Conservation (phyloP, 164 flowering plant genomes). For the Litsea cubeba region DNA sequence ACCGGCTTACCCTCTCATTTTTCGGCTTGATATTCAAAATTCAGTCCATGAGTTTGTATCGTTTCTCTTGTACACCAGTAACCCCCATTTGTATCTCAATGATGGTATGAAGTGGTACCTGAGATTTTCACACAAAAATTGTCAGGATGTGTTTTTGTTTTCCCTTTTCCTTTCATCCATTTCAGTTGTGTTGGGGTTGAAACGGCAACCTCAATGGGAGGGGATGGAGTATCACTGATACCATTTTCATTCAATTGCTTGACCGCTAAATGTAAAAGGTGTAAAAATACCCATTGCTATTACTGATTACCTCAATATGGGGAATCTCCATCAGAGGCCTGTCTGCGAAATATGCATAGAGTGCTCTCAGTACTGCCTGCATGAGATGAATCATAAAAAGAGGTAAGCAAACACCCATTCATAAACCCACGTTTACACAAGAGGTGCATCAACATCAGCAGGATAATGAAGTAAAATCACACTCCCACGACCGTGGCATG, state of each 20-base stretch:
- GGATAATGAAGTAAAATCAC: background rate
- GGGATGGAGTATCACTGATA: background rate
- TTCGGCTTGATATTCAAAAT: background rate
- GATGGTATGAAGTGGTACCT: constrained; percentile 96
- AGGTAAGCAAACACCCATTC: background rate
- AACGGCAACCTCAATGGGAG: background rate
- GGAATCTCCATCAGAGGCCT: constrained; percentile 94
- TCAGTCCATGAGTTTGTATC: constrained; percentile 97
- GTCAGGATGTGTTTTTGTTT: background rate
- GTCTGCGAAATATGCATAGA: constrained; percentile 98
- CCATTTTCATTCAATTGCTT: background rate
- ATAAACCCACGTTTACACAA: background rate
- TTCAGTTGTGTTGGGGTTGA: background rate
- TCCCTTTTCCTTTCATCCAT: background rate
- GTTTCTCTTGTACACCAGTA: constrained; percentile 88
- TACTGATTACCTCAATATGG: constrained; percentile 74
- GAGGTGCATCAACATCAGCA: too few relatives aligned
- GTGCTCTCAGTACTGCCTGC: constrained; percentile 93
- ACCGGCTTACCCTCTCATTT: background rate
- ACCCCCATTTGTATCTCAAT: constrained; percentile 99
- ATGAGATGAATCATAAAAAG: constrained; percentile 3
- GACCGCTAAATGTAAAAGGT: background rate
- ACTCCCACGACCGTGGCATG: background rate
- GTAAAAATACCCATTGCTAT: background rate
- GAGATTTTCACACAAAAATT: constrained; percentile 16